A percentile compares a stretch with the other conserved stretches of the same genome.
phyloP scores from a whole-genome alignment of 345 rosid genomes.

The thale cress (Arabidopsis thaliana) region TAIR10.1 NC_003074.8:20451501-20452000 shows the following conservation, averaged over 20 bases:
- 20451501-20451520: conserved; percentile 63
- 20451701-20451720: conserved; percentile 57
- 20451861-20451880: conserved; percentile 74
- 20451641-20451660: conserved; percentile 88
- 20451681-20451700: conserved; percentile 61
- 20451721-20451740: conserved; percentile 54
- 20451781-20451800: conserved; percentile 98
- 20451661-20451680: conserved; percentile 62
- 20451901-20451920: conserved; percentile 77
- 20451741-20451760: conserved; percentile 80
- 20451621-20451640: conserved; percentile 91
- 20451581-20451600: conserved; percentile 69
- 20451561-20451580: conserved; percentile 69
- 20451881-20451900: conserved; percentile 71
- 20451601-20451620: conserved; percentile 84
- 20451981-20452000: conserved; percentile 56
- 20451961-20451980: conserved; percentile 64
- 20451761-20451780: conserved; percentile 87
- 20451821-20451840: conserved; percentile 60
- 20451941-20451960: conserved; percentile 79
- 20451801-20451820: conserved; percentile 85
- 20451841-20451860: conserved; percentile 69
- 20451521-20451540: conserved; percentile 46
- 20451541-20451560: conserved; percentile 56
- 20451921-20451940: conserved; percentile 90